Percentiles rank a stretch among this genome's conserved stretches.
Evolutionary conservation across 331 rosid species (phyloP).

Genomic region (Malus hybrid): DNA sequence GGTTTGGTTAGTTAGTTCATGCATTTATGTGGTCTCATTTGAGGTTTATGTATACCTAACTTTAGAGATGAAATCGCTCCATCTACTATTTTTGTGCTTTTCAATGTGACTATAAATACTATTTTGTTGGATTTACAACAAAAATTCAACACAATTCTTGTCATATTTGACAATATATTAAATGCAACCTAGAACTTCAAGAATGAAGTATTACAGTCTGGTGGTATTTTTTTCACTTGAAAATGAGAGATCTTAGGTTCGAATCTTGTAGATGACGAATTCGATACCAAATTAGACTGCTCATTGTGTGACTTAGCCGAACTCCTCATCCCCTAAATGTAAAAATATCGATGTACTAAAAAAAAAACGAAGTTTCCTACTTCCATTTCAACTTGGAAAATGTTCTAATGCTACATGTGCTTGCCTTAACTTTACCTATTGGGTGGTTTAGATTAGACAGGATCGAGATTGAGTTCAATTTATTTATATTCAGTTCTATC

Average conservation of each 20-base stretch:
- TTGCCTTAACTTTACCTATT: not conserved
- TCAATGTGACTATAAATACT: too few relatives aligned
- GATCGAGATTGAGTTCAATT: not conserved
- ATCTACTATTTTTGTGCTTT: too few relatives aligned
- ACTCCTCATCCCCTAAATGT: too few relatives aligned
- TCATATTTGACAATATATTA: too few relatives aligned
- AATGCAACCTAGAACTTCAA: not conserved
- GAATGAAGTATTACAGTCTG: not conserved
- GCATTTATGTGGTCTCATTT: not conserved
- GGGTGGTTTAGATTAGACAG: not conserved
- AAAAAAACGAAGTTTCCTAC: not conserved
- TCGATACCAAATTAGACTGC: too few relatives aligned
- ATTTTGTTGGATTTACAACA: too few relatives aligned
- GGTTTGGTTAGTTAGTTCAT: not conserved
- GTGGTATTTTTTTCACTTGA: too few relatives aligned
- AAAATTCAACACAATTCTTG: too few relatives aligned
- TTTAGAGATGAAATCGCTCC: not conserved
- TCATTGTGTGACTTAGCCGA: too few relatives aligned
- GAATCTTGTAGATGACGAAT: rapidly evolving
- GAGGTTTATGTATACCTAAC: not conserved
- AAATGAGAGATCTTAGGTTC: too few relatives aligned
- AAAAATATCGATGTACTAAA: too few relatives aligned
- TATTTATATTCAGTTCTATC: too few relatives aligned
- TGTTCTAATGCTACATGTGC: not conserved
- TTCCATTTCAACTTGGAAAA: not conserved